Evolutionary conservation across 139 green algal species (phyloP), one percentile per base, ranked within the genome.

Genomic region (Raphidocelis subcapitata): DNA sequence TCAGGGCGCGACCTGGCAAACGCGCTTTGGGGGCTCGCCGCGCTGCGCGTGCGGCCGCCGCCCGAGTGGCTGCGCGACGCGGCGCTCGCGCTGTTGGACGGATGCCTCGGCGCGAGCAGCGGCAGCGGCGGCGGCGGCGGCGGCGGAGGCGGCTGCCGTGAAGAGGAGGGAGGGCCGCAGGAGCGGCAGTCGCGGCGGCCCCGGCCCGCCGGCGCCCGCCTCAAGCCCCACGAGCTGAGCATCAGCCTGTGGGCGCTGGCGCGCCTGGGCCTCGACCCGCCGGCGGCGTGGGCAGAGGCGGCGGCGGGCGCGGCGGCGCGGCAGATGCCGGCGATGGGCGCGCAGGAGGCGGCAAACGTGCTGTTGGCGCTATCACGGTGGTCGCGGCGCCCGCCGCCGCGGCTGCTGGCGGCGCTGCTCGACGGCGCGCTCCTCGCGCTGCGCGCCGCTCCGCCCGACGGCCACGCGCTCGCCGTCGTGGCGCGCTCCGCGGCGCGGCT

Each of bases 1-100:
- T 75, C 71, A 29, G 57, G 56, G 44, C 41, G 59, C n/a, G 74
- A 73, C 67, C 68, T 81, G 15, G 64, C 74, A 5, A 67, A 81
- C 23, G 52, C 74, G 31, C 67, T 81, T 1, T 81, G 74, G 75
- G 75, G 36, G 20, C 29, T 74, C 12, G 69, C 69, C 24, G 54
- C 16, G 1, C 41, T 75, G 3, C 18, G 20, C 28, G 26, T 60
- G 5, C 26, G 32, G 29, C 69, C 57, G 8, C 69, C 69, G 55
- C 18, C 57, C 0, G 57, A 67, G 3, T 75, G 69, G 69, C 57
- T 75, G 20, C n/a, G 20, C 1, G 41, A 49, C 41, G 41, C 41
- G 41, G 41, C 41, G 41, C 41, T 49, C 8, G 41, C 41, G 41
- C 8, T 49, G 41, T 8, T 20, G 41, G 41, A 12, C 41, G 41